Base-by-base conservation (phyloP, 148 eudicot species). In the Fagopyrum tataricum region DNA sequence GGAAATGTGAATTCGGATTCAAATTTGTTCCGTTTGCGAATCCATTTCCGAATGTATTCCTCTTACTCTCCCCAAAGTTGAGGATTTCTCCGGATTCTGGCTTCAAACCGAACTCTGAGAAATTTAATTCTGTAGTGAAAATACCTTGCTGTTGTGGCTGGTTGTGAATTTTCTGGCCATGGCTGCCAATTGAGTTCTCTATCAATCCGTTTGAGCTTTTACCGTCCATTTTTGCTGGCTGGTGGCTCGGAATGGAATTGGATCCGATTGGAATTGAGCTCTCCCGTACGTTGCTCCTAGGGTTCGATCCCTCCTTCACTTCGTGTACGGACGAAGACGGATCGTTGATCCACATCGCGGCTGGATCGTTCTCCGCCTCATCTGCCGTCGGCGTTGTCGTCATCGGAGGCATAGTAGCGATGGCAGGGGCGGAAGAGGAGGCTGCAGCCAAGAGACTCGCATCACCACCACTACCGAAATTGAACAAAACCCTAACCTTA, bases 21-120 rank as follows among this genome's bases (percentile, higher is more conserved):
- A 86, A 81, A 42, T 82, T 79, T 1, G 80, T 23, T 48, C 84
- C 75, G 39, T 72, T 74, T 17, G 53, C 18, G 58, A 74, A 74
- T 26, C 74, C 78, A 67, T 74, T 83, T 11, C 66, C 81, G 49
- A 75, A 39, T 26, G 44, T 73, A 39, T 39, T 80, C 78, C 79
- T 83, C 44, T 79, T 86, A 5, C 84, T 80, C 71, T 79, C 90
- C 4, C 97, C 94, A 26, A 92, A 90, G 73, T 82, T 85, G 55
- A 91, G 49, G 1, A 95, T 87, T 78, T 88, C 90, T 0, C 93
- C 91, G 0, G 91, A 82, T 61, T 87, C 98, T 7, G 87, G 87
- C 80, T 93, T 91, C 44, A 79, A 77, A 0, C 84, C 86, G 37
- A 70, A 87, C 12, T 87, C 96, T 0, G 93, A 82, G 44, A 88